A percentile compares a stretch with the other conserved stretches of the same genome.
phyloP scores from a whole-genome alignment of 202 grass and related monocot species.

The Cymbopogon flexuosus region DNA sequence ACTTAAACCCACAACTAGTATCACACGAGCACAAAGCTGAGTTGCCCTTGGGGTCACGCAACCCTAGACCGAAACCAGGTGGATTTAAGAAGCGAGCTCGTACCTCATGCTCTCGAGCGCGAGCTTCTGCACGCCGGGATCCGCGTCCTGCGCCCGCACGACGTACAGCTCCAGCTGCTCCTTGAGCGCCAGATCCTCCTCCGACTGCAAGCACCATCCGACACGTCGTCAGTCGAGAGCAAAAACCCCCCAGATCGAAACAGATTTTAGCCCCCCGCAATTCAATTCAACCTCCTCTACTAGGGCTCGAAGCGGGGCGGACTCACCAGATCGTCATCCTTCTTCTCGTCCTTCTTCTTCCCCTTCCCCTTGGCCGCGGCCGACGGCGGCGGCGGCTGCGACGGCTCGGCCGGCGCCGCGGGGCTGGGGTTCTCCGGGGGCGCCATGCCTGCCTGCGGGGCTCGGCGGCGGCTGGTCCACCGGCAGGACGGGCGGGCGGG shows the following conservation, averaged over 20 bases:
- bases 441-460: constrained; percentile 37
- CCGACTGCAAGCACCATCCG: constrained; percentile 48
- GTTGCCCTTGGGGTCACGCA: neutral
- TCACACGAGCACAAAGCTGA: neutral
- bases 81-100: neutral
- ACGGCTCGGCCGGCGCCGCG: constrained; percentile 41
- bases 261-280: neutral
- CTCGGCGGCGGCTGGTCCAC: neutral
- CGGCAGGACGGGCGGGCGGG: neutral
- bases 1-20: neutral
- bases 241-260: constrained; percentile 20
- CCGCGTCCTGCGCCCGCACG: constrained; percentile 63
- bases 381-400: constrained; percentile 43
- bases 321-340: constrained; percentile 91
- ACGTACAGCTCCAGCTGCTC: constrained; percentile 95
- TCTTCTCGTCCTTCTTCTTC: constrained; percentile 97
- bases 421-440: constrained; percentile 50
- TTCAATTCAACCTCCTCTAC: neutral
- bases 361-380: constrained; percentile 48
- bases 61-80: neutral
- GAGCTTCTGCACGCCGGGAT: constrained; percentile 88
- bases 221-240: constrained; percentile 16
- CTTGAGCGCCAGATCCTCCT: constrained; percentile 92
- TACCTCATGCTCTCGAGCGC: constrained; percentile 97
- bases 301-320: neutral